These are phyloP conservation scores for Aspergillus sp. DNA, from an alignment of 2,329 filamentous ascomycete genomes.

Conservation along the genomic window DNA sequence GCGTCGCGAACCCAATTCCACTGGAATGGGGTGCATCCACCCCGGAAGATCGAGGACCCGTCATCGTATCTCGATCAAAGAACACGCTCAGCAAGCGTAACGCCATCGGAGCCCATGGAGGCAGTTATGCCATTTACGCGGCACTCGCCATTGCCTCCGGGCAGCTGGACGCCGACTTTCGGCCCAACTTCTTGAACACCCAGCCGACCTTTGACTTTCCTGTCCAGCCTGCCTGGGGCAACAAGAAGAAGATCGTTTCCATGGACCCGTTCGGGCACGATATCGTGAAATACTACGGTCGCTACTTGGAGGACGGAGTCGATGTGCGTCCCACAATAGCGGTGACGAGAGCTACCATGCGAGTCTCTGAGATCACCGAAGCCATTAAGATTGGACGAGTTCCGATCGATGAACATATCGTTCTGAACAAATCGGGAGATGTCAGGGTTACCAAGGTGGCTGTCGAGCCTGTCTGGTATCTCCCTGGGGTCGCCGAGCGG, in stretches of 20 bases:
- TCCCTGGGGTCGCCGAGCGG: conserved; percentile 81
- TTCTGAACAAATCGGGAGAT: conserved; percentile 75
- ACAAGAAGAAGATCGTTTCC: conserved; percentile 86
- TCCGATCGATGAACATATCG: conserved; percentile 77
- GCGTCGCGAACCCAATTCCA: conserved; percentile 79
- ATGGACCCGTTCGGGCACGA: conserved; percentile 92
- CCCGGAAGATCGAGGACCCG: conserved; percentile 71
- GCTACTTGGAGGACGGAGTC: conserved; percentile 64
- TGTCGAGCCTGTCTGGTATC: conserved; percentile 86
- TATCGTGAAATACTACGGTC: conserved; percentile 71
- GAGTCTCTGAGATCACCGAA: conserved; percentile 82
- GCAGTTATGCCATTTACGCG: conserved; percentile 90
- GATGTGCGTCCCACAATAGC: conserved; percentile 85
- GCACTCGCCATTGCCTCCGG: conserved; percentile 87
- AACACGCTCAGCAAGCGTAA: conserved; percentile 20
- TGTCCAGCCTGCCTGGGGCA: conserved; percentile 81
- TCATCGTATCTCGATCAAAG: conserved; percentile 63
- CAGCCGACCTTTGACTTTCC: conserved; percentile 84
- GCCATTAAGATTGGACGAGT: conserved; percentile 76
- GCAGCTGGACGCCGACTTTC: conserved; percentile 77
- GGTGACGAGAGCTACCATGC: conserved; percentile 87
- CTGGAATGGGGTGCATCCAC: conserved; percentile 82
- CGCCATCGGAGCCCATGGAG: conserved; percentile 69
- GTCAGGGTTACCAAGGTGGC: conserved; percentile 90
- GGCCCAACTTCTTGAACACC: conserved; percentile 73